Conservation (phyloP, 495 filamentous ascomycete species). For the Aspergillus olivimuriae region DNA sequence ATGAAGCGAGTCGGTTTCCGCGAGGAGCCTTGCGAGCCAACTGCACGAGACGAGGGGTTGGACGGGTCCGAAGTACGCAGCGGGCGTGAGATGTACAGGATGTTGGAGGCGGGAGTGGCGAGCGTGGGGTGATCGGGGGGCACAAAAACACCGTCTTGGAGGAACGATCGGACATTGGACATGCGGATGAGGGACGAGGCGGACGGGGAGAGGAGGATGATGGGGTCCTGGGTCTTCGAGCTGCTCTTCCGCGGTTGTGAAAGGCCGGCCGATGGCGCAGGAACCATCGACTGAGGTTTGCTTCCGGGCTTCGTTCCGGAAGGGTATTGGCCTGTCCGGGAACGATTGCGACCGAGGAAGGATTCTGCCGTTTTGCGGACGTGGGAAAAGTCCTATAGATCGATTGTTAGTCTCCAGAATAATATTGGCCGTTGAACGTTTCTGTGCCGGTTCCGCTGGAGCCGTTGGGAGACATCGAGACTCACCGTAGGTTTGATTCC, state of each 20-base stretch:
- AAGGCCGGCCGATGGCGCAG: constrained; percentile 38
- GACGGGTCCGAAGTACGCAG: constrained; percentile 52
- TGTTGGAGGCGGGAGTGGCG: constrained; percentile 55
- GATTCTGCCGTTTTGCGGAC: constrained; percentile 78
- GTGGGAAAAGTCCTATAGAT: constrained; percentile 80
- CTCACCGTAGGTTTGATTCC: constrained; percentile 87
- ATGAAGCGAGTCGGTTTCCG: constrained; percentile 81
- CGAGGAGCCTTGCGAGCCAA: constrained; percentile 36
- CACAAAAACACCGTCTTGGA: constrained; percentile 75
- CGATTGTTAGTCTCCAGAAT: not conserved
- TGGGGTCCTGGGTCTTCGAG: constrained; percentile 70
- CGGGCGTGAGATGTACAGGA: constrained; percentile 76
- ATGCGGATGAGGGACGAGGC: constrained; percentile 95
- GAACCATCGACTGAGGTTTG: constrained; percentile 29
- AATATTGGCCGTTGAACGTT: not conserved
- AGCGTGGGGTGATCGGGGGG: constrained; percentile 63
- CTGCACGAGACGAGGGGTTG: constrained; percentile 19
- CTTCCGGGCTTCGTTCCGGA: constrained; percentile 35
- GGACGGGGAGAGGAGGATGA: constrained; percentile 97
- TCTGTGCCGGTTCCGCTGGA: not conserved
- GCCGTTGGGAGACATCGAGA: too few relatives aligned
- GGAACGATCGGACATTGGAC: constrained; percentile 94
- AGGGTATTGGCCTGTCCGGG: constrained; percentile 38
- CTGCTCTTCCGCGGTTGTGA: constrained; percentile 39
- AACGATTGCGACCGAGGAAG: constrained; percentile 64